Evolutionary conservation across 2,329 filamentous ascomycete species (phyloP).

Genomic region (Pseudohalonectria lignicola): DNA sequence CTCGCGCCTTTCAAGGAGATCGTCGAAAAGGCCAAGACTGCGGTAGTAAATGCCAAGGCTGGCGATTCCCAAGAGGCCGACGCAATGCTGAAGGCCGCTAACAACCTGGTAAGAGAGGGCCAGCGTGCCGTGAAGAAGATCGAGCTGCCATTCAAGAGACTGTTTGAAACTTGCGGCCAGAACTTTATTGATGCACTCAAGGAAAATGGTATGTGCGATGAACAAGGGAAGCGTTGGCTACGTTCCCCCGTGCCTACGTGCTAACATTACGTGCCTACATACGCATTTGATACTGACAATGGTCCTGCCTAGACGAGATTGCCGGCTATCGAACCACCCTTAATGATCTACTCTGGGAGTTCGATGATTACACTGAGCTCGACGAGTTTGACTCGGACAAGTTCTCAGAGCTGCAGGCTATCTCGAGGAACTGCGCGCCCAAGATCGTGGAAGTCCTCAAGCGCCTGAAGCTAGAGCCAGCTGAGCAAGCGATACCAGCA

Average conservation of each 20-base stretch:
- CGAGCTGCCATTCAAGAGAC: conserved; percentile 37
- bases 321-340: conserved; percentile 34
- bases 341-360: conserved; percentile 41
- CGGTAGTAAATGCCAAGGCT: conserved; percentile 31
- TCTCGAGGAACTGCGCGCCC: conserved; percentile 35
- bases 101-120: conserved; percentile 22
- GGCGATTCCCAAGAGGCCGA: conserved; percentile 16
- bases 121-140: conserved; percentile 30
- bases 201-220: conserved; percentile 34
- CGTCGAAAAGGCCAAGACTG: conserved; percentile 36
- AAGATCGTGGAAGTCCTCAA: conserved; percentile 38
- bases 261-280: no score
- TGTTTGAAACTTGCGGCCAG: conserved; percentile 34
- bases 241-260: no score
- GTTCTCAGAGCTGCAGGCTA: conserved; percentile 34
- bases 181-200: conserved; percentile 40
- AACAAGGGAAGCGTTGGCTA: no score
- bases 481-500: conserved; percentile 5
- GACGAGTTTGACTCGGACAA: conserved; percentile 39
- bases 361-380: conserved; percentile 40
- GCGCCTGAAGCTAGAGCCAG: conserved; percentile 37
- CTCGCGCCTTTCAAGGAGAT: conserved; percentile 40
- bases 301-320: conserved; percentile 46
- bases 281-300: no score
- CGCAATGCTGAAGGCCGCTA: conserved; percentile 38